Percentiles rank a stretch among this genome's conserved stretches.
These are phyloP conservation scores for Hypoxylon subgilvum DNA, from an alignment of 495 filamentous ascomycete species.

Conservation along the genomic window DNA sequence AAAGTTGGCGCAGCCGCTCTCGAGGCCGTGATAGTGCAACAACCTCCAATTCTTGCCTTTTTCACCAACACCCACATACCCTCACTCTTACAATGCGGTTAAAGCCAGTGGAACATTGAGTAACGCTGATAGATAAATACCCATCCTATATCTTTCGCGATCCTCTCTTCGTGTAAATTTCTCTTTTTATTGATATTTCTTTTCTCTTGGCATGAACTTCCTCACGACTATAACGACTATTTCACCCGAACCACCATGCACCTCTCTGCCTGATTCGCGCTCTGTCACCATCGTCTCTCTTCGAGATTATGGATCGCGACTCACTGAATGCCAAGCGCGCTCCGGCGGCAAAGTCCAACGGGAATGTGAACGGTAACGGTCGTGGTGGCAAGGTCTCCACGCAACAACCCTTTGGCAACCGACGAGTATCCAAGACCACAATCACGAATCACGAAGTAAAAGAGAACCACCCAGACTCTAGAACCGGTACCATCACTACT, in stretches of 20 bases:
- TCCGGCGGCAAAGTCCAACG: conserved; percentile 37
- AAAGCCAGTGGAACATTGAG: no score
- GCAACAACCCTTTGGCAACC: conserved; percentile 27
- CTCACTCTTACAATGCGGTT: conserved; percentile 9
- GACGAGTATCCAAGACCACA: conserved; percentile 15
- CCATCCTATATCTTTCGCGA: background rate
- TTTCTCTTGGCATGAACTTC: conserved; percentile 18
- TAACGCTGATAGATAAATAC: conserved; percentile 14
- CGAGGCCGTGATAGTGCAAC: conserved; percentile 21
- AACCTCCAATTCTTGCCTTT: conserved; percentile 14
- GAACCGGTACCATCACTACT: conserved; percentile 13
- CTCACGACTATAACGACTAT: conserved; percentile 17
- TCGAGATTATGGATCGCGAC: conserved; percentile 40
- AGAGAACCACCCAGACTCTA: conserved; percentile 35
- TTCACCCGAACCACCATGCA: conserved; percentile 21
- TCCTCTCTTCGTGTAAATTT: background rate
- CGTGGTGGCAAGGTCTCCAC: conserved; percentile 27
- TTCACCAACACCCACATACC: no score
- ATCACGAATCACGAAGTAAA: conserved; percentile 25
- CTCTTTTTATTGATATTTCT: background rate
- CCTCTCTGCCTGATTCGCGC: conserved; percentile 17
- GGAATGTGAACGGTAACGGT: conserved; percentile 9
- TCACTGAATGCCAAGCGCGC: conserved; percentile 17
- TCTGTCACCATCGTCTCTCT: conserved; percentile 4
- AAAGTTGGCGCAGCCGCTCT: conserved; percentile 14